Base-by-base conservation (phyloP, 2,329 filamentous ascomycete genomes). In the Stachybotrys chartarum region DNA sequence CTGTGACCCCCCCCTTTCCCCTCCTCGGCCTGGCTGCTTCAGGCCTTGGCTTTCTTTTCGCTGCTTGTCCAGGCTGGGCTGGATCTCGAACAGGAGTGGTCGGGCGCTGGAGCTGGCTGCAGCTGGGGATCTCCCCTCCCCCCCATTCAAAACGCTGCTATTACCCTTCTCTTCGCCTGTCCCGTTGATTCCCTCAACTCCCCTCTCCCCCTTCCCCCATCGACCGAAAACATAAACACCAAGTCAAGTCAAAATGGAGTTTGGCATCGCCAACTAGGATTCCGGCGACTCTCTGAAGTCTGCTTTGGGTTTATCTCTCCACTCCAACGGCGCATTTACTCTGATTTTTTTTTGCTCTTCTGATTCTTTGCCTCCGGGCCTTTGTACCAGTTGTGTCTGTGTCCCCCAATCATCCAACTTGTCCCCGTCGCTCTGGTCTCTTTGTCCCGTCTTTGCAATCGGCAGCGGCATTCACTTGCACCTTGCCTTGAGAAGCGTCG, bases 241-340 rank as follows among this genome's bases (percentile, higher is more conserved):
- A 75, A 68, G 65, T 70, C 72, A 70, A 54, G 72, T 69, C 74
- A 75, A 74, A 69, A 81, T 83, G 78, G 71, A 70, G 69, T 79
- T 79, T 75, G 76, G 75, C 70, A 76, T 65, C 67, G 72, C 71
- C 72, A 72, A 80, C 69, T 82, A 76, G 75, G 68, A 69, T 70
- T 67, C 63, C 74, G 75, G 75, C 78, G 77, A 78, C 78, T 79
- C 72, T 71, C 68, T 64, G 75, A 75, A 80, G 78, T 81, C 78
- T 79, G 78, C 78, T 80, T 66, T 65, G 69, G 70, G 64, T 67
- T 59, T 66, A 56, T 65, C 66, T 69, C 65, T 68, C 71, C 67
- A 68, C 69, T 73, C 70, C 64, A 70, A 47, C 70, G 67, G 65
- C 69, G 63, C 67, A 63, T 58, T 63, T 66, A 64, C 60, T 58